These are phyloP conservation scores for Lyophyllum semitale DNA, from an alignment of 768 basidiomycete species.

Conservation along the genomic window DNA sequence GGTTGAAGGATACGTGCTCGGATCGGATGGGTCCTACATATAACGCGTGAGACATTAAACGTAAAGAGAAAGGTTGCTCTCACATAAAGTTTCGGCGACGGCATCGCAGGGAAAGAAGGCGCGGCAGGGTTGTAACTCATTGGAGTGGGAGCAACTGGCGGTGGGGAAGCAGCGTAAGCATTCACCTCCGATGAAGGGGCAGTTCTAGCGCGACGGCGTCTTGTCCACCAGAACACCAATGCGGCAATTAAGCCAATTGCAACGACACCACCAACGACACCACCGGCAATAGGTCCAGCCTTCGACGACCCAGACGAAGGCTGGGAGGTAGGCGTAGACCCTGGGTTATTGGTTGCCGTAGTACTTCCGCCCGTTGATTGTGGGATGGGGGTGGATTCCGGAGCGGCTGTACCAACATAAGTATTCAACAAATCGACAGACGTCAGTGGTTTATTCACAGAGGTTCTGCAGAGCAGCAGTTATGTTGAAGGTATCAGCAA, in stretches of 20 bases:
- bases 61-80: constrained; percentile 14
- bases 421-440: background rate
- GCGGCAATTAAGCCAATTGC: constrained; percentile 44
- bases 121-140: constrained; percentile 17
- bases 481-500: constrained; percentile 31
- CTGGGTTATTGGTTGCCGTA: constrained; percentile 6
- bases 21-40: constrained; percentile 39
- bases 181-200: constrained; percentile 23
- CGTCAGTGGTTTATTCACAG: constrained; percentile 15
- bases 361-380: constrained; percentile 21
- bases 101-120: constrained; percentile 17
- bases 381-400: constrained; percentile 35
- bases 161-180: constrained; percentile 12
- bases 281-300: constrained; percentile 61
- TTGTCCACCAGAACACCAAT: constrained; percentile 27
- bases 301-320: constrained; percentile 26
- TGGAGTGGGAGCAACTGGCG: constrained; percentile 8
- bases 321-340: background rate
- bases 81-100: constrained; percentile 40
- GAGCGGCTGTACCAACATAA: constrained; percentile 22
- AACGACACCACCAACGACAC: constrained; percentile 59
- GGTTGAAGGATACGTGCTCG: constrained; percentile 40
- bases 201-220: constrained; percentile 22
- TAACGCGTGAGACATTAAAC: constrained; percentile 2
- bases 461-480: constrained; percentile 27